phyloP scores from a whole-genome alignment of 768 basidiomycete species.

The Tricholoma terreum region DNA sequence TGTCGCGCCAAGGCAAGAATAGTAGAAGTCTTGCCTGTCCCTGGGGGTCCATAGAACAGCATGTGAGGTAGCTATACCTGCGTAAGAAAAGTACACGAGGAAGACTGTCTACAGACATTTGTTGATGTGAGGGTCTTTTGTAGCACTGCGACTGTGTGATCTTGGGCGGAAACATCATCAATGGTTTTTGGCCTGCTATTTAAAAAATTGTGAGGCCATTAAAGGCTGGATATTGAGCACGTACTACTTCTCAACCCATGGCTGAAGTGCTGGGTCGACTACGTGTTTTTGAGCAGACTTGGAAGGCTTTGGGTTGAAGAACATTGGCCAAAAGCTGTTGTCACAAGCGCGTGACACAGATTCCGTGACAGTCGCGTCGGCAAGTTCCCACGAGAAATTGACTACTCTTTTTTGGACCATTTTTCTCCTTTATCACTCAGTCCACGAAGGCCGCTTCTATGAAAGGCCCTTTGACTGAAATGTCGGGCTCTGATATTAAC shows the following conservation, averaged over 20 bases:
- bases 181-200: conserved; percentile 93
- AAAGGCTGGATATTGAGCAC: conserved; percentile 20
- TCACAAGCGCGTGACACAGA: no score
- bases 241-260: conserved; percentile 99
- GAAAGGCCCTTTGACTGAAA: conserved; percentile 28
- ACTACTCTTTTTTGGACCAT: conserved; percentile 20
- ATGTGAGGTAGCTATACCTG: conserved; percentile 88
- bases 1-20: conserved; percentile 93
- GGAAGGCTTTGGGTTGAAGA: conserved; percentile 52
- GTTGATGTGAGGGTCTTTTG: conserved; percentile 87
- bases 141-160: conserved; percentile 91
- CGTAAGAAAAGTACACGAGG: neutral
- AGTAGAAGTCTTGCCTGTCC: conserved; percentile 98
- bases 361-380: conserved; percentile 37
- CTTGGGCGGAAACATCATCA: conserved; percentile 96
- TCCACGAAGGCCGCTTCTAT: conserved; percentile 5
- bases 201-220: neutral
- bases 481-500: conserved; percentile 34
- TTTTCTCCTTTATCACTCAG: conserved; percentile 19
- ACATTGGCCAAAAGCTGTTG: conserved; percentile 31
- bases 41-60: conserved; percentile 99
- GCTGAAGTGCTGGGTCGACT: conserved; percentile 63
- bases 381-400: conserved; percentile 29
- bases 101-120: conserved; percentile 56
- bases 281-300: conserved; percentile 42